Evolutionary conservation across 805 yeast species (phyloP), one percentile per base, ranked within the genome.

Genomic region (Suhomyces vadensis): DNA sequence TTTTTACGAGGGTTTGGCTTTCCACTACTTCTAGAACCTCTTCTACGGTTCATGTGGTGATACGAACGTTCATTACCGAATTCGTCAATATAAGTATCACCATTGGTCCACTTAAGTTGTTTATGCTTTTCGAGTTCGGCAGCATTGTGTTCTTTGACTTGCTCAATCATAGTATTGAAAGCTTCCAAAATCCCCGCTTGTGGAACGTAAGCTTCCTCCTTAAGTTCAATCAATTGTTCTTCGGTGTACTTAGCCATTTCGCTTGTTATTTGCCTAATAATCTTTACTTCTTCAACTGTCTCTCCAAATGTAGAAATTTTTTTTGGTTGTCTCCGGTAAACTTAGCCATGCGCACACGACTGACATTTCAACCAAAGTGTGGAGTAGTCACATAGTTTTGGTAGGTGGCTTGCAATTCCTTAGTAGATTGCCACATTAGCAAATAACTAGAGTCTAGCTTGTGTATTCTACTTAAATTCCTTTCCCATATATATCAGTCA

Each of bases 91-190:
- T 69, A 72, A 37, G 74, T 65, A 58, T 72, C 77, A 16, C 76
- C 76, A 49, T 67, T 67, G 49, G 58, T 59, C 58, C 61, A 60
- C 47, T 59, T 58, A 46, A 56, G 53, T 38, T 52, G 50, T 58
- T 57, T 54, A 48, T 49, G 59, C 47, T 46, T 57, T 51, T 51
- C 65, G 52, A 38, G 48, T 49, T 61, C 70, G 37, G 67, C 61
- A 41, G 60, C 61, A 38, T 53, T 53, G 53, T 54, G 62, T 70
- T 77, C 85, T 52, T 77, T 77, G 50, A 85, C 88, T 47, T 78
- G 78, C 53, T 82, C 88, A 51, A 85, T 77, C 67, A 85, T 73
- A 49, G 78, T 74, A 55, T 77, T 76, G 71, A 86, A 86, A 41
- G 81, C 82, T 26, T 71, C 77, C 56, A 84, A 75, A 53, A 83